A percentile compares a stretch with the other conserved stretches of the same genome.
Conservation (phyloP, 805 yeast genomes). For the Priceomyces haplophilus region DNA sequence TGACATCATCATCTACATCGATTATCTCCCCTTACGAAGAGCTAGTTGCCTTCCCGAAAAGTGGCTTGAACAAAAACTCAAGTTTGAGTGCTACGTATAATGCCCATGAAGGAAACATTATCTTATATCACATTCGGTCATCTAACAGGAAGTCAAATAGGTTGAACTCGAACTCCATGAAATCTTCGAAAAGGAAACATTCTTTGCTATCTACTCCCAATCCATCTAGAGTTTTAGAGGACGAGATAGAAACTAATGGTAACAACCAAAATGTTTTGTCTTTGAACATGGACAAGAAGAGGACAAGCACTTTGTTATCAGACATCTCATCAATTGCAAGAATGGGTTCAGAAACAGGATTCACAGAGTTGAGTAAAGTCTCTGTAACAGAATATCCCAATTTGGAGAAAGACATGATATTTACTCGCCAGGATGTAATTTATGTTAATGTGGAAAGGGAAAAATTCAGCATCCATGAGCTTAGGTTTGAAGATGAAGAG, state of each 20-base stretch:
- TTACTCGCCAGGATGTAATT: constrained; percentile 55
- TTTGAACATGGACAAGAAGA: constrained; percentile 41
- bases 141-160: constrained; percentile 18
- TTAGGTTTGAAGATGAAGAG: constrained; percentile 54
- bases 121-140: constrained; percentile 54
- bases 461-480: constrained; percentile 22
- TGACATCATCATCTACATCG: constrained; percentile 68
- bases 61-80: constrained; percentile 27
- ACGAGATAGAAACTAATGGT: constrained; percentile 22
- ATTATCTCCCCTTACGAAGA: constrained; percentile 58
- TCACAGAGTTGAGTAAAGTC: constrained; percentile 22
- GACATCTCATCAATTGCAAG: constrained; percentile 45
- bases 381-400: constrained; percentile 27
- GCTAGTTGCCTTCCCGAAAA: constrained; percentile 51
- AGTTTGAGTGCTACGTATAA: constrained; percentile 57
- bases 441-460: constrained; percentile 26
- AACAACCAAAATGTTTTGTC: constrained; percentile 25
- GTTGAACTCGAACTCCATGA: constrained; percentile 5
- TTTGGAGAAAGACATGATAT: constrained; percentile 64
- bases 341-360: constrained; percentile 39
- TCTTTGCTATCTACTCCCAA: constrained; percentile 39
- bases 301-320: constrained; percentile 40
- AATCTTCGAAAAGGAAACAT: constrained; percentile 22
- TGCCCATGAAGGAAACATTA: constrained; percentile 41
- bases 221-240: constrained; percentile 42